Base-by-base conservation (phyloP, 768 basidiomycete genomes). In the Lactifluus volemus region DNA sequence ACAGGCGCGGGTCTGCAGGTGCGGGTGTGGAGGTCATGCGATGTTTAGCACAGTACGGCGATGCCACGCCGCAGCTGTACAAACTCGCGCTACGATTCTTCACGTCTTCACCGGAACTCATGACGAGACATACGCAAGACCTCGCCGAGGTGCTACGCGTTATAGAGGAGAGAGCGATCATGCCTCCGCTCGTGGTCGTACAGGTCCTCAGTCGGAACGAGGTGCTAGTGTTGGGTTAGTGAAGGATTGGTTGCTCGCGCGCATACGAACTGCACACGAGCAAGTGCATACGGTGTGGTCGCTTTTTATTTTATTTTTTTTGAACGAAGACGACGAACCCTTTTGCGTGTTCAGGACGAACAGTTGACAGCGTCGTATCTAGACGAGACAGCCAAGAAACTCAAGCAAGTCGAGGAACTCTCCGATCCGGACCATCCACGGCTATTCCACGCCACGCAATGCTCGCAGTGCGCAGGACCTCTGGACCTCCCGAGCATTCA, bases 371-470 rank as follows among this genome's bases (percentile, higher is more conserved):
- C 80, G n/a, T 95, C 93, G 12, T 98, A 98, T 74, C 84, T 92
- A 25, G 68, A 83, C 32, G 97, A 99, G 74, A 92, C 92, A 1
- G 78, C 77, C 49, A 74, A 83, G 29, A 95, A 92, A 70, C 74
- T 90, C 64, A 84, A 85, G 66, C 89, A 92, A 67, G 87, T 98
- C 17, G 79, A 81, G 49, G 89, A 90, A 36, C 80, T 98, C 17
- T 81, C 85, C 5, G 88, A 96, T 72, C 78, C 84, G 7, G 81
- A 84, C 21, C 81, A 85, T 55, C 89, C 97, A 0, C 81, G 84
- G 19, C 88, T 98, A 21, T 97, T 98, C 78, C 94, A 98, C 69
- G 90, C 96, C 62, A 95, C 94, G 8, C 79, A 93, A 45, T 98
- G 97, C 72, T 87, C 95, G 21, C 81, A 86, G 4, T 98, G 97